Conservation (phyloP, 805 yeast genomes). For the Metschnikowia borealis region DNA sequence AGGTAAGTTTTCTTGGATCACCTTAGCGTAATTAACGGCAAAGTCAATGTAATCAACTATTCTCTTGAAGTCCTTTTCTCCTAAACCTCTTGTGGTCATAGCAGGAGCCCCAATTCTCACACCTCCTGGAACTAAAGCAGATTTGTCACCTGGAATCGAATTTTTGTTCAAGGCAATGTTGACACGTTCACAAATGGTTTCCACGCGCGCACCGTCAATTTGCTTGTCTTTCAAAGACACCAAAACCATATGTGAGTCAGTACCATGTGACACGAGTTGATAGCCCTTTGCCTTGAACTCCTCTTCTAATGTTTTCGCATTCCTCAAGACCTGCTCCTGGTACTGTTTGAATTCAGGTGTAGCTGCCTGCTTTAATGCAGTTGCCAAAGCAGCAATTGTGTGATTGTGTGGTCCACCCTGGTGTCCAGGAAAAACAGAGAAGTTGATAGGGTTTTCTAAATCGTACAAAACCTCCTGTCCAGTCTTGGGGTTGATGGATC, state of each 20-base stretch:
- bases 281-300: conserved; percentile 72
- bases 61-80: conserved; percentile 77
- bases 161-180: conserved; percentile 97
- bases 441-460: conserved; percentile 91
- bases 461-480: conserved; percentile 91
- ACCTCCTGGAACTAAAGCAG: conserved; percentile 96
- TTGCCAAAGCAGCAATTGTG: conserved; percentile 95
- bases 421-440: conserved; percentile 99
- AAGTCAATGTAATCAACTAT: conserved; percentile 62
- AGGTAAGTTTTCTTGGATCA: conserved; percentile 76
- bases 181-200: conserved; percentile 87
- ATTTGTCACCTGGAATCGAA: conserved; percentile 96
- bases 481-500: conserved; percentile 75
- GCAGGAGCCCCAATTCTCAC: conserved; percentile 98
- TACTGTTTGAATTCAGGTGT: conserved; percentile 87
- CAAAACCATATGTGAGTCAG: conserved; percentile 95
- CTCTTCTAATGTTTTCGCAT: conserved; percentile 78
- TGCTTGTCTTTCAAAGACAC: conserved; percentile 84
- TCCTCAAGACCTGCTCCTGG: conserved; percentile 82
- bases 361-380: conserved; percentile 91
- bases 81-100: conserved; percentile 95
- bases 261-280: conserved; percentile 87
- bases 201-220: conserved; percentile 96
- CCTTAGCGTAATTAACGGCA: conserved; percentile 66
- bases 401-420: conserved; percentile 99